Evolutionary conservation across 768 basidiomycete genomes (phyloP).

Genomic region (Hysterangium stoloniferum): DNA sequence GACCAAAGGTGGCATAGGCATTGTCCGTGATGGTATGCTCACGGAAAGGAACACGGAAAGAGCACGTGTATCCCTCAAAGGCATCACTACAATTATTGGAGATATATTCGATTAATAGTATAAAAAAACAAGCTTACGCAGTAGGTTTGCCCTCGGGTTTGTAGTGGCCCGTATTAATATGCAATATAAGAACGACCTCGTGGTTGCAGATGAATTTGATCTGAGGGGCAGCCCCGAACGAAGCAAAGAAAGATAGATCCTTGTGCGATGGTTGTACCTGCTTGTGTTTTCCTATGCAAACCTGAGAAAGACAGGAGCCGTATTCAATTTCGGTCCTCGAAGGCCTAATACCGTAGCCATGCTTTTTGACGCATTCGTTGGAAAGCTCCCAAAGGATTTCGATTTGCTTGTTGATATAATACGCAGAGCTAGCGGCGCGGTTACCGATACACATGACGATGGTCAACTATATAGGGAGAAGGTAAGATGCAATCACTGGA

Average conservation of each 20-base stretch:
- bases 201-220: slow-evolving; percentile 28
- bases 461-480: neutral
- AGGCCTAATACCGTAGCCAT: slow-evolving; percentile 4
- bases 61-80: slow-evolving; percentile 10
- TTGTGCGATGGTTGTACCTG: slow-evolving; percentile 1
- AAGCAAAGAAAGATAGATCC: slow-evolving; percentile 15
- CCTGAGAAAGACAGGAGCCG: slow-evolving; percentile 10
- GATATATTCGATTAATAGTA: neutral
- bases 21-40: slow-evolving; percentile 14
- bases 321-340: slow-evolving; percentile 13
- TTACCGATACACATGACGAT: slow-evolving; percentile 13
- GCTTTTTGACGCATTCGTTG: slow-evolving; percentile 12
- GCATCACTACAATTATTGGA: neutral
- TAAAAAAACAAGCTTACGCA: neutral
- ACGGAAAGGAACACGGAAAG: slow-evolving; percentile 21
- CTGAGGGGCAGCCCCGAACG: slow-evolving; percentile 17
- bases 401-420: slow-evolving; percentile 17
- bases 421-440: slow-evolving; percentile 8
- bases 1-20: neutral
- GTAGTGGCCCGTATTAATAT: slow-evolving; percentile 19
- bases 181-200: slow-evolving; percentile 22
- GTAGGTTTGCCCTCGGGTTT: slow-evolving; percentile 14
- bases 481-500: neutral
- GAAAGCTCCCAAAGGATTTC: slow-evolving; percentile 14
- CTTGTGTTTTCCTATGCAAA: slow-evolving; percentile 13